These are phyloP conservation scores for Pseudodiploospora longispora DNA, from an alignment of 2,329 filamentous ascomycete genomes.

Conservation along the genomic window DNA sequence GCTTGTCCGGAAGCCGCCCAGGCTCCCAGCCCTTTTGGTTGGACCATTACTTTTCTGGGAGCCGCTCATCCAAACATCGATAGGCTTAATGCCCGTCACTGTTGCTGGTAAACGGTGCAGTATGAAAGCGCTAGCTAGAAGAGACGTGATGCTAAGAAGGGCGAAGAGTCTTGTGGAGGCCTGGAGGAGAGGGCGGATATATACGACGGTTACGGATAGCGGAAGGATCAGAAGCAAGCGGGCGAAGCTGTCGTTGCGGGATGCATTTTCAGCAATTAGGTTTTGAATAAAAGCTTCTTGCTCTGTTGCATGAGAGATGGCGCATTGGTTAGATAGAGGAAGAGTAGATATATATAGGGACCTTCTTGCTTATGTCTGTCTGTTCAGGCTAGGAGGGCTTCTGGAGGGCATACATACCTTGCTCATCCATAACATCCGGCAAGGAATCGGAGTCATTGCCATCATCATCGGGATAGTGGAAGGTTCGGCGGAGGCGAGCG, in stretches of 20 bases:
- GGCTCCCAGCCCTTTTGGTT: background rate
- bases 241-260: constrained; percentile 50
- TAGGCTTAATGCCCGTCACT: constrained; percentile 40
- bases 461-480: constrained; percentile 62
- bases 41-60: background rate
- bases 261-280: constrained; percentile 47
- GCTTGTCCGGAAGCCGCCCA: constrained; percentile 11
- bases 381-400: background rate
- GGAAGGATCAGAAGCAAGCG: constrained; percentile 54
- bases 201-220: constrained; percentile 45
- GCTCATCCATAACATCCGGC: constrained; percentile 63
- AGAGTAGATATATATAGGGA: background rate
- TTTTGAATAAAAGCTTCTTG: constrained; percentile 55
- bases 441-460: constrained; percentile 40
- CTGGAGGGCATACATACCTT: constrained; percentile 41
- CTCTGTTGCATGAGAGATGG: constrained; percentile 32
- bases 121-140: constrained; percentile 54
- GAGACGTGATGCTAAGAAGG: constrained; percentile 53
- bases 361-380: too few species aligned
- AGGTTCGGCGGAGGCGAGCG: constrained; percentile 65
- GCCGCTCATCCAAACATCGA: constrained; percentile 36
- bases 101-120: constrained; percentile 48
- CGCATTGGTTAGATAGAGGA: background rate
- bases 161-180: constrained; percentile 33
- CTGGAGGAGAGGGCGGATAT: constrained; percentile 32